These are phyloP conservation scores for Fusarium sp. DNA, from an alignment of 2,329 filamentous ascomycete species.

Conservation along the genomic window DNA sequence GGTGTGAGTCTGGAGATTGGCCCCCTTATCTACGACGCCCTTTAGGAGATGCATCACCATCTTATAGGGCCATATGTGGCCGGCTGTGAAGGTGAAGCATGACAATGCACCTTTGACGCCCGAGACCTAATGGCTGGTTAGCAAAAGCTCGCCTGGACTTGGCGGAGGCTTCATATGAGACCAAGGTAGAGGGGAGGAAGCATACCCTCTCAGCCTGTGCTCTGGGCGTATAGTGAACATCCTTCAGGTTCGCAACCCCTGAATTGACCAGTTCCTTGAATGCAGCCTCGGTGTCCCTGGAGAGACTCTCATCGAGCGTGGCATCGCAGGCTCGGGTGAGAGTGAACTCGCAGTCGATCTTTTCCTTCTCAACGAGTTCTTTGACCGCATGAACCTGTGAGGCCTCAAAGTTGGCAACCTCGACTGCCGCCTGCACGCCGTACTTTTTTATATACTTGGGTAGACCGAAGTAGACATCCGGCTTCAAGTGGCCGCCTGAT, in stretches of 20 bases:
- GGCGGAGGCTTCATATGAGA: too few species aligned
- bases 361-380: neutral
- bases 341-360: neutral
- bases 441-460: neutral
- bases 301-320: neutral
- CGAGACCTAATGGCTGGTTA: neutral
- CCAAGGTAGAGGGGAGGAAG: neutral
- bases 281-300: neutral
- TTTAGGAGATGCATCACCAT: conserved; percentile 24
- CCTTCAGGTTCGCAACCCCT: neutral
- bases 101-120: conserved; percentile 24
- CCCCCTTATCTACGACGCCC: conserved; percentile 14
- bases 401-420: neutral
- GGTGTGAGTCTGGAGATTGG: conserved; percentile 19
- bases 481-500: neutral
- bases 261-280: neutral
- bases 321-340: neutral
- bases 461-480: neutral
- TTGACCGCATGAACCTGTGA: neutral
- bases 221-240: neutral
- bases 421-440: neutral
- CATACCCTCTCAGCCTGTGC: neutral
- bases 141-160: neutral
- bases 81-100: conserved; percentile 29
- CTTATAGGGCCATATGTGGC: conserved; percentile 26